phyloP scores from a whole-genome alignment of 352 stramenopile genomes.

The Phytophthora boehmeriae region DNA sequence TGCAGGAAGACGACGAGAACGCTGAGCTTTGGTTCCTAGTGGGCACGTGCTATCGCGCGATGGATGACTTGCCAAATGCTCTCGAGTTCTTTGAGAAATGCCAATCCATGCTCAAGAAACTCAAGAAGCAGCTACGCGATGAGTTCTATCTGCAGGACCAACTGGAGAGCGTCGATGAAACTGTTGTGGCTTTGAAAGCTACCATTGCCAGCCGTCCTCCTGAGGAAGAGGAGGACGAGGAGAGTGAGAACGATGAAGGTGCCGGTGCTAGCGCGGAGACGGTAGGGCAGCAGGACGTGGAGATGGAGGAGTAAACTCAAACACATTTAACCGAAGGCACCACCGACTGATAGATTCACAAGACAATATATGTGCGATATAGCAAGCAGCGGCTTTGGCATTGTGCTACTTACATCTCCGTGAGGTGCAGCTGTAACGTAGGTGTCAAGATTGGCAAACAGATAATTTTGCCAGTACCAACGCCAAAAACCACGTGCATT shows the following conservation, averaged over 20 bases:
- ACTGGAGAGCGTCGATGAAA: conserved; percentile 77
- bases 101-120: conserved; percentile 73
- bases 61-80: conserved; percentile 81
- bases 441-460: conserved; percentile 49
- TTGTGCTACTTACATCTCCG: conserved; percentile 29
- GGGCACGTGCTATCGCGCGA: conserved; percentile 85
- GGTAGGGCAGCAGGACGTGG: conserved; percentile 68
- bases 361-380: conserved; percentile 49
- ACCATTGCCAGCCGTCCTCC: conserved; percentile 63
- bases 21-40: conserved; percentile 91
- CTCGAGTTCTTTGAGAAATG: conserved; percentile 90
- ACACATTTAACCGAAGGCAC: conserved; percentile 14
- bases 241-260: conserved; percentile 51
- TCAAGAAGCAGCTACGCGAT: conserved; percentile 73
- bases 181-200: conserved; percentile 56
- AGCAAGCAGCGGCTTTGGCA: conserved; percentile 3
- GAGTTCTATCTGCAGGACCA: conserved; percentile 83
- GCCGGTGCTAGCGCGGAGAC: conserved; percentile 30
- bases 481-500: conserved; percentile 73
- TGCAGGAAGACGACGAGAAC: conserved; percentile 91
- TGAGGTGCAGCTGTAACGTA: conserved; percentile 8
- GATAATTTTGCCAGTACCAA: conserved; percentile 59
- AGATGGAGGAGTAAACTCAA: conserved; percentile 79
- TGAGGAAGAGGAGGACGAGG: conserved; percentile 58
- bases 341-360: conserved; percentile 50